Evolutionary conservation across 169 alveolate species (phyloP).

Genomic region (Plasmodium gaboni): DNA sequence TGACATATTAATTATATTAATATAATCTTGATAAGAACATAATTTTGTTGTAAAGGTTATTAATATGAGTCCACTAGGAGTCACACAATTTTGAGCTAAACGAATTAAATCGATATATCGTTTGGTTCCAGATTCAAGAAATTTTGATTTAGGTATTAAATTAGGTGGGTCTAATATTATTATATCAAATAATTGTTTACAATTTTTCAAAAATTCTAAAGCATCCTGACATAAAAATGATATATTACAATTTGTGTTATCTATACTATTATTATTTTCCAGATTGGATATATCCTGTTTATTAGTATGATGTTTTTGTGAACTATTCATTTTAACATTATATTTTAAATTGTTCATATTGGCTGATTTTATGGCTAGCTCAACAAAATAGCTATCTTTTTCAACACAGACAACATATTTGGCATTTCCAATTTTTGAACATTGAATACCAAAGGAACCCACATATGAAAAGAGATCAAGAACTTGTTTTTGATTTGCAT

Average conservation of each 20-base stretch:
- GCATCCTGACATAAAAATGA: slow-evolving; percentile 42
- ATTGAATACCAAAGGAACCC: slow-evolving; percentile 67
- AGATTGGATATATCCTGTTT: too few relatives aligned
- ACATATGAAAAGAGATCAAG: slow-evolving; percentile 66
- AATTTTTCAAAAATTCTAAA: slow-evolving; percentile 35
- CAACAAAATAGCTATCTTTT: slow-evolving; percentile 35
- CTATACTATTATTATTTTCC: too few relatives aligned
- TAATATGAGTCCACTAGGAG: slow-evolving; percentile 44
- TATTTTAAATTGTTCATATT: slow-evolving; percentile 21
- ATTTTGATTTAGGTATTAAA: slow-evolving; percentile 58
- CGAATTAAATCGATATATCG: slow-evolving; percentile 30
- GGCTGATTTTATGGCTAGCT: slow-evolving; percentile 66
- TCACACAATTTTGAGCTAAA: slow-evolving; percentile 44
- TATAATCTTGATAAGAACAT: slow-evolving; percentile 58
- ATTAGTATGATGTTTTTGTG: too few relatives aligned
- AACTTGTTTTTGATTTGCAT: slow-evolving; percentile 52
- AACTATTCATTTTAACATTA: too few relatives aligned
- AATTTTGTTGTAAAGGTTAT: slow-evolving; percentile 55
- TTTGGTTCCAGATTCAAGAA: slow-evolving; percentile 29
- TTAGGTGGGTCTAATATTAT: slow-evolving; percentile 69
- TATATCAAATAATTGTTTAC: slow-evolving; percentile 53
- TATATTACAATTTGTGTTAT: slow-evolving; percentile 2
- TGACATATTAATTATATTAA: slow-evolving; percentile 48
- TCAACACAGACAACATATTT: slow-evolving; percentile 66
- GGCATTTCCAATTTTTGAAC: slow-evolving; percentile 68